Percentiles rank a stretch among this genome's conserved stretches.
Conservation (phyloP, 257 asterid genomes). For the Solanum paucissectum region DNA sequence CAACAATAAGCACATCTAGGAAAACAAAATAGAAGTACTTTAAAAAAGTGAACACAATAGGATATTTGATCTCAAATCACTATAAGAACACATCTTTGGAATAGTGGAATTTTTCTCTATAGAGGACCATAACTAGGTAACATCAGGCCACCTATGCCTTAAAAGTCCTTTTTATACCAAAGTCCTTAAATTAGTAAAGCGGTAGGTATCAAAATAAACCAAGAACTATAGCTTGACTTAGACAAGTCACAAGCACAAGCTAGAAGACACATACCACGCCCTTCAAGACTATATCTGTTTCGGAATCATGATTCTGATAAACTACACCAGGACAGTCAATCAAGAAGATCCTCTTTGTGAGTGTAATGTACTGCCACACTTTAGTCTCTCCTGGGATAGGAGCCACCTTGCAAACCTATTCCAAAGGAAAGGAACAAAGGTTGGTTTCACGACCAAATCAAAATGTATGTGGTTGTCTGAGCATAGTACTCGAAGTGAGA, state of each 20-base stretch:
- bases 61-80: neutral
- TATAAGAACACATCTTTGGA: neutral
- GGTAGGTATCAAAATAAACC: neutral
- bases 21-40: neutral
- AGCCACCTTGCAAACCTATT: slow-evolving; percentile 90
- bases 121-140: neutral
- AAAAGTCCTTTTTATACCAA: neutral
- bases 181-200: neutral
- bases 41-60: neutral
- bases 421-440: neutral
- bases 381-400: slow-evolving; percentile 98
- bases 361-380: slow-evolving; percentile 97
- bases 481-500: neutral
- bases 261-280: slow-evolving; percentile 66
- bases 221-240: neutral
- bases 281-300: slow-evolving; percentile 90
- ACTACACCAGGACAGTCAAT: slow-evolving; percentile 98
- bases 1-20: neutral
- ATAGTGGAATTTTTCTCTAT: neutral
- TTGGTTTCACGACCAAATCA: neutral
- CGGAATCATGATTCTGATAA: slow-evolving; percentile 70
- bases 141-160: neutral
- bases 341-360: slow-evolving; percentile 79
- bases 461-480: neutral
- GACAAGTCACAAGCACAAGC: neutral